These are phyloP conservation scores for Cercospora sojina DNA, from an alignment of 2,329 filamentous ascomycete species.

Conservation along the genomic window DNA sequence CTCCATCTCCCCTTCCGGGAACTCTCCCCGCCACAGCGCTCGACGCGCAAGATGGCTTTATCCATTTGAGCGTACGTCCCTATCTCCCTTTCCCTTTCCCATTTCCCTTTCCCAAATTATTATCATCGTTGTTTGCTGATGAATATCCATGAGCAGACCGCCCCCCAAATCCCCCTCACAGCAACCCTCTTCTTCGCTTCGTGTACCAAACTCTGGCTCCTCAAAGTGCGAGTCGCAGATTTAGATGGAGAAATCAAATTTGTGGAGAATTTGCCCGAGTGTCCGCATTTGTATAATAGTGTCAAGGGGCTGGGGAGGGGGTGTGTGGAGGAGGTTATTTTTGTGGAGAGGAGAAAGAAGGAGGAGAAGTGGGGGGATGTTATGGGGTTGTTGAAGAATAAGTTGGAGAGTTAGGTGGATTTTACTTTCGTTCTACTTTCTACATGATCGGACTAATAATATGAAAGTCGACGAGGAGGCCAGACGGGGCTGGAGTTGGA, in stretches of 20 bases:
- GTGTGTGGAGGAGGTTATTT: constrained; percentile 30
- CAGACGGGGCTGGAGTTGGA: too few species aligned
- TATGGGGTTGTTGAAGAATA: constrained; percentile 1
- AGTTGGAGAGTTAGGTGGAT: neutral
- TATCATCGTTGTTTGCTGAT: too few species aligned
- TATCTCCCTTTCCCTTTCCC: neutral
- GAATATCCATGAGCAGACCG: too few species aligned
- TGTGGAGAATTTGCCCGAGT: constrained; percentile 24
- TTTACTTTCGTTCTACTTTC: too few species aligned
- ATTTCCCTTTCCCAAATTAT: neutral
- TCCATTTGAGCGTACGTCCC: constrained; percentile 14
- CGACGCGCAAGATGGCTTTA: constrained; percentile 33
- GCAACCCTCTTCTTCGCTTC: constrained; percentile 33
- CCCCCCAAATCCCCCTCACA: constrained; percentile 32
- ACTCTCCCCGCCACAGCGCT: constrained; percentile 29
- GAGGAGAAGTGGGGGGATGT: constrained; percentile 19
- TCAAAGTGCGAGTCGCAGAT: constrained; percentile 28
- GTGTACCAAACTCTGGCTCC: constrained; percentile 26
- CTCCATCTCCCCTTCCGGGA: constrained; percentile 29
- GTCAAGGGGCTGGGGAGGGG: constrained; percentile 24
- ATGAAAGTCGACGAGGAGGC: too few species aligned
- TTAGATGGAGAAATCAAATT: constrained; percentile 29
- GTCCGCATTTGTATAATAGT: constrained; percentile 31
- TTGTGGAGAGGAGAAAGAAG: constrained; percentile 22
- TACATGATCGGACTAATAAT: too few species aligned